Conservation (phyloP, 1,284 basidiomycete genomes). For the Porodaedalea pini region DNA sequence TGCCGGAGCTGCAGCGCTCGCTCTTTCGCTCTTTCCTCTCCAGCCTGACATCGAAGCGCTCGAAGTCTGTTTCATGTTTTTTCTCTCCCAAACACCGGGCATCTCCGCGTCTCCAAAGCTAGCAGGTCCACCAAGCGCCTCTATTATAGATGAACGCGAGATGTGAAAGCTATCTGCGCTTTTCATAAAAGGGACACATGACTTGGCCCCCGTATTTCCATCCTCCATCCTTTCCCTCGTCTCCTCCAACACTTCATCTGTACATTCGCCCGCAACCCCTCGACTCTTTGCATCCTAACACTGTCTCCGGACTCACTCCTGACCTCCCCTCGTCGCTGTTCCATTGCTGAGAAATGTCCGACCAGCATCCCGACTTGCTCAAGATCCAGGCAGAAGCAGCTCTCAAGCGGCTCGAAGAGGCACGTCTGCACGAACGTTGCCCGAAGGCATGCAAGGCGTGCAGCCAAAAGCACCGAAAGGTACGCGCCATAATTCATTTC, state of each 20-base stretch:
- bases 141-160: slow-evolving; percentile 8
- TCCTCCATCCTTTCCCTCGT: slow-evolving; percentile 7
- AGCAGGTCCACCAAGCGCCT: neutral
- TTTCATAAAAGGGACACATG: slow-evolving; percentile 14
- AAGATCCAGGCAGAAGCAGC: neutral
- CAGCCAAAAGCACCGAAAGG: slow-evolving; percentile 32
- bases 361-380: neutral
- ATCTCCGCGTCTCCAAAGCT: slow-evolving; percentile 13
- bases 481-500: slow-evolving; percentile 11
- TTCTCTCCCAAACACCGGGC: slow-evolving; percentile 2
- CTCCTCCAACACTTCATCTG: neutral
- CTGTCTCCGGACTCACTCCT: neutral
- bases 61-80: slow-evolving; percentile 13
- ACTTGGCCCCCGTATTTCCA: slow-evolving; percentile 2
- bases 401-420: slow-evolving; percentile 6
- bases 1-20: slow-evolving; percentile 15
- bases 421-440: slow-evolving; percentile 26
- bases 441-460: slow-evolving; percentile 30
- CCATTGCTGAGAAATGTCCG: neutral
- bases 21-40: slow-evolving; percentile 3
- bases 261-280: neutral
- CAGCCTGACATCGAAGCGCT: slow-evolving; percentile 17
- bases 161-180: slow-evolving; percentile 4
- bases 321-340: neutral
- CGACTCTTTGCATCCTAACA: neutral